Percentiles rank a stretch among this genome's conserved stretches.
These are phyloP conservation scores for Fagopyrum homotropicum DNA, from an alignment of 148 eudicot species.

Conservation along the genomic window DNA sequence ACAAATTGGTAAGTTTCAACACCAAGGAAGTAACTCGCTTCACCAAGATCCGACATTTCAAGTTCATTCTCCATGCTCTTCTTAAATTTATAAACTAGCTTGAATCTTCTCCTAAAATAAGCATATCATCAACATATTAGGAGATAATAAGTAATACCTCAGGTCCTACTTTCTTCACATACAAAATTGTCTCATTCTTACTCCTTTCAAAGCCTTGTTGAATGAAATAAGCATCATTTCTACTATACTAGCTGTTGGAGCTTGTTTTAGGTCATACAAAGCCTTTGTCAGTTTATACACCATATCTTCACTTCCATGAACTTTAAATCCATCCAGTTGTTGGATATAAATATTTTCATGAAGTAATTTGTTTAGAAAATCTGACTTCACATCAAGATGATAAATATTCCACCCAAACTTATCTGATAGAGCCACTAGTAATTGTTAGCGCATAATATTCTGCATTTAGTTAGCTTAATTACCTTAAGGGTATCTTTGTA, in stretches of 20 bases:
- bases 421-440: neutral
- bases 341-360: slow-evolving; percentile 12
- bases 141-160: neutral
- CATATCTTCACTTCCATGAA: neutral
- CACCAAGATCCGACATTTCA: slow-evolving; percentile 6
- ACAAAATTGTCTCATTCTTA: neutral
- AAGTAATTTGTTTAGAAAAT: neutral
- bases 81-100: neutral
- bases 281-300: slow-evolving; percentile 3
- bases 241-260: slow-evolving; percentile 14
- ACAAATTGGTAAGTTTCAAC: neutral
- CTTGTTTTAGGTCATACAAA: neutral
- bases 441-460: no score
- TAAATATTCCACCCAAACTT: slow-evolving; percentile 9
- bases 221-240: neutral
- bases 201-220: neutral
- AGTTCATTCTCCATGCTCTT: neutral
- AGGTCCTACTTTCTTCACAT: neutral
- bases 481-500: no score
- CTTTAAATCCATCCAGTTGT: slow-evolving; percentile 4
- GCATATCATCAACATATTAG: slow-evolving; percentile 7
- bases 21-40: neutral
- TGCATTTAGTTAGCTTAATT: no score
- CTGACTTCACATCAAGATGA: slow-evolving; percentile 9
- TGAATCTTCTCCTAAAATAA: neutral